phyloP scores from a whole-genome alignment of 1,284 basidiomycete genomes.

The Phellopilus nigrolimitatus region DNA sequence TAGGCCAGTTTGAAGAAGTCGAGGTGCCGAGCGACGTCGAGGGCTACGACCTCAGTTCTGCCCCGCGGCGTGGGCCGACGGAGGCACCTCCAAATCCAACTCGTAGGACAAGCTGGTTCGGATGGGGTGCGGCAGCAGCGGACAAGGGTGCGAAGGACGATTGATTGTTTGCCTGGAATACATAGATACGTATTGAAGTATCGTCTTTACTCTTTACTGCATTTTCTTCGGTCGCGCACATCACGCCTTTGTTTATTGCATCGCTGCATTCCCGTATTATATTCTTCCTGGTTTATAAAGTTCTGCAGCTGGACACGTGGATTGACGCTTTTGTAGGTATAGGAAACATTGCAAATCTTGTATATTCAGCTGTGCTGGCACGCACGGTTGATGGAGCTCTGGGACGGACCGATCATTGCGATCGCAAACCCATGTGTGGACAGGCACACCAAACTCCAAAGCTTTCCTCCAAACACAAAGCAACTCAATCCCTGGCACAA shows the following conservation, averaged over 20 bases:
- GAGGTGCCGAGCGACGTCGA: constrained; percentile 64
- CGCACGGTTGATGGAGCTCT: too few relatives aligned
- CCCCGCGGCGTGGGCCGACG: constrained; percentile 14
- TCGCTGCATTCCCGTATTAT: background rate
- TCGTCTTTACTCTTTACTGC: background rate
- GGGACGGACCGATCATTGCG: too few relatives aligned
- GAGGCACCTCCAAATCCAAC: constrained; percentile 21
- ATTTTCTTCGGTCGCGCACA: background rate
- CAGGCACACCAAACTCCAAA: too few relatives aligned
- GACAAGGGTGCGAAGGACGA: constrained; percentile 25
- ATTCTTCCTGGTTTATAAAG: too few relatives aligned
- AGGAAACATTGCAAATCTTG: background rate
- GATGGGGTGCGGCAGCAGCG: constrained; percentile 30
- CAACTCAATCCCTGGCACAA: too few relatives aligned
- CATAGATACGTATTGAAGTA: constrained; percentile 1
- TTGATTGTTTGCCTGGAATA: too few relatives aligned
- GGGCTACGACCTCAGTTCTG: constrained; percentile 40
- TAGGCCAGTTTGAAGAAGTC: constrained; percentile 52
- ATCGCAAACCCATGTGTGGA: too few relatives aligned
- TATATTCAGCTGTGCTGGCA: too few relatives aligned
- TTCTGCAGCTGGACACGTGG: background rate
- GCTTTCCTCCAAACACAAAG: too few relatives aligned
- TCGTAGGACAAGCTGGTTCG: constrained; percentile 36
- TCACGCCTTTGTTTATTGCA: background rate
- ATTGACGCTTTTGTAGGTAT: background rate